Conservation (phyloP, 345 rosid genomes). For the Eucalyptus grandis region DNA sequence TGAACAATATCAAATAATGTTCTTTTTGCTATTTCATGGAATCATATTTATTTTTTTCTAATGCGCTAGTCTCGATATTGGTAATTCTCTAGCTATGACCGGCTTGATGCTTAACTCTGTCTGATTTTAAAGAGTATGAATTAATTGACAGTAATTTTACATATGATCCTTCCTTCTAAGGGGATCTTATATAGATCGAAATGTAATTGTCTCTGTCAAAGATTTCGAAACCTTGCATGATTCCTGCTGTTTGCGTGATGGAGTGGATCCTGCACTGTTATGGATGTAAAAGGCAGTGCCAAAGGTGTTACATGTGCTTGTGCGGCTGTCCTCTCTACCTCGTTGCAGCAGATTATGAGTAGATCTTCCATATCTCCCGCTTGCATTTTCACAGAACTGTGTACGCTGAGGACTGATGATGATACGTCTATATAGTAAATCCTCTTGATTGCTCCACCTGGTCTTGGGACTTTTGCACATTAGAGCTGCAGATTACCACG, state of each 20-base stretch:
- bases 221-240: conserved; percentile 95
- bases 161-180: not conserved
- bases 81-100: conserved; percentile 22
- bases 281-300: conserved; percentile 77
- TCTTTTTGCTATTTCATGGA: not conserved
- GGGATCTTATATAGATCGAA: not conserved
- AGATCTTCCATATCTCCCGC: not conserved
- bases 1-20: too few species aligned
- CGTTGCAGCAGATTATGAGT: conserved; percentile 95
- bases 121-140: conserved; percentile 72
- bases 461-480: not conserved
- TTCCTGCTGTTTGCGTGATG: conserved; percentile 89
- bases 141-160: not conserved
- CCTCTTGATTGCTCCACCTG: not conserved
- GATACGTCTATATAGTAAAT: not conserved
- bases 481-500: not conserved
- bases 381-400: not conserved
- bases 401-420: not conserved
- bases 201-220: not conserved
- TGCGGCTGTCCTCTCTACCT: conserved; percentile 70
- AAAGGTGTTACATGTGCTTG: conserved; percentile 87
- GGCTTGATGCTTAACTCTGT: conserved; percentile 92
- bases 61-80: not conserved
- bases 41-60: not conserved
- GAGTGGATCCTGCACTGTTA: conserved; percentile 81